Conservation (phyloP, 306 rosid species). For the Pueraria montana region DNA sequence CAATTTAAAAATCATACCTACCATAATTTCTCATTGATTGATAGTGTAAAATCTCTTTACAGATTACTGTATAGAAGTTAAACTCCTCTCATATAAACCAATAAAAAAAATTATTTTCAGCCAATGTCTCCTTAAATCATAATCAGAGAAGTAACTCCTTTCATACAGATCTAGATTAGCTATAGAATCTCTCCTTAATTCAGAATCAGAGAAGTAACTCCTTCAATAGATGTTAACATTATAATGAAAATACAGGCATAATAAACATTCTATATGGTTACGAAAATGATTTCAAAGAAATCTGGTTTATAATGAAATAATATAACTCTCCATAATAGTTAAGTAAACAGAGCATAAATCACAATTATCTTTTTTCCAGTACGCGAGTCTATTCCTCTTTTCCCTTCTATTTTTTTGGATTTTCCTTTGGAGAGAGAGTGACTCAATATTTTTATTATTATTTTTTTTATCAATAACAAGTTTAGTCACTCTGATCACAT, state of each 20-base stretch:
- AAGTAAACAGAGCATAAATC: not conserved
- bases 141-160: not conserved
- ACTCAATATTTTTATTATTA: not conserved
- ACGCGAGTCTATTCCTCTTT: not conserved
- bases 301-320: not conserved
- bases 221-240: not conserved
- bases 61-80: no score
- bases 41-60: no score
- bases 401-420: not conserved
- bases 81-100: no score
- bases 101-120: no score
- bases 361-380: not conserved
- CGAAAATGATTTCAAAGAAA: not conserved
- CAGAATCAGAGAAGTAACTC: not conserved
- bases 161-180: not conserved
- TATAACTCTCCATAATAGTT: no score
- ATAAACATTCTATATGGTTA: not conserved
- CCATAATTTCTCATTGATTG: no score
- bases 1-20: no score
- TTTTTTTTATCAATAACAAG: slow-evolving; percentile 15
- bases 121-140: not conserved
- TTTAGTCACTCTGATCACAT: slow-evolving; percentile 15
- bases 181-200: not conserved
- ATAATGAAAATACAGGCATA: not conserved
- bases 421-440: not conserved